Percentiles rank a stretch among this genome's conserved stretches.
phyloP scores from a whole-genome alignment of 1,139 yeast species.

The Pneumocystis canis region DNA sequence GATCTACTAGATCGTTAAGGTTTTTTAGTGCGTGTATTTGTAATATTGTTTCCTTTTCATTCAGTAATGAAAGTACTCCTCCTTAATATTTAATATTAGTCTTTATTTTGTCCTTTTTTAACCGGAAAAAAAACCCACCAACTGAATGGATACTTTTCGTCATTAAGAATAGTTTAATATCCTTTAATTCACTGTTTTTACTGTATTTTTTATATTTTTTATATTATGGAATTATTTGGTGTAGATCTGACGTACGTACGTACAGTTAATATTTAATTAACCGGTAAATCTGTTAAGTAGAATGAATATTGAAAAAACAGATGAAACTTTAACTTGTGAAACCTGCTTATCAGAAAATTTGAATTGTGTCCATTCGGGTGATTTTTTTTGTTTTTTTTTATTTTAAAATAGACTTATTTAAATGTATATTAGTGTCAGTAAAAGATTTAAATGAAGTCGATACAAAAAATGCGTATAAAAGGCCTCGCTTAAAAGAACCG shows the following conservation, averaged over 20 bases:
- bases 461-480: background rate
- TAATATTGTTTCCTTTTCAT: conserved; percentile 62
- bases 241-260: too few species aligned
- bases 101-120: background rate
- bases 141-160: background rate
- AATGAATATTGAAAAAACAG: too few species aligned
- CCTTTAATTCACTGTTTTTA: background rate
- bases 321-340: too few species aligned
- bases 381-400: too few species aligned
- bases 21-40: conserved; percentile 77
- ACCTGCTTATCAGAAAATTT: too few species aligned
- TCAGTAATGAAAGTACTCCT: conserved; percentile 60
- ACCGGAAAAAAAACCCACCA: background rate
- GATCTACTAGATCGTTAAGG: conserved; percentile 70
- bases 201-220: background rate
- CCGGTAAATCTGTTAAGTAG: too few species aligned
- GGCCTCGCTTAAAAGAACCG: background rate
- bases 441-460: background rate
- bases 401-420: background rate
- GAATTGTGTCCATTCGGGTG: too few species aligned
- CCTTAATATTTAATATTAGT: background rate
- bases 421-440: background rate
- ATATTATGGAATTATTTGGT: too few species aligned
- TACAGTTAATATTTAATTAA: too few species aligned
- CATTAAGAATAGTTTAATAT: background rate